A percentile compares a stretch with the other conserved stretches of the same genome.
Conservation (phyloP, 208 protist species). For the Naegleria fowleri region DNA sequence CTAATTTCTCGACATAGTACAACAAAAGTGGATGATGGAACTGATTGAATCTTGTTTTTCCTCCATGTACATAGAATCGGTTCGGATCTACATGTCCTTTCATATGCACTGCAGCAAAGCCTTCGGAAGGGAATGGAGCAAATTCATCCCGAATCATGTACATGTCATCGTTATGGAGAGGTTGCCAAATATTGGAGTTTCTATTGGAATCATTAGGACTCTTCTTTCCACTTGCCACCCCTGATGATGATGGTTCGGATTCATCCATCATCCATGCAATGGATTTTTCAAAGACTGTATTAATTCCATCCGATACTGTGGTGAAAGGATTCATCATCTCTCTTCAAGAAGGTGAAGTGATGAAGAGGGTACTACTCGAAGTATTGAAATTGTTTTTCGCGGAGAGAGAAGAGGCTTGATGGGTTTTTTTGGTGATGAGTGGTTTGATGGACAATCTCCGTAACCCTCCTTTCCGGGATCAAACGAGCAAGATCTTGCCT, state of each 20-base stretch:
- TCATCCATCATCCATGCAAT: background rate
- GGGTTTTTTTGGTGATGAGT: too few species aligned
- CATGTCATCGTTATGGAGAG: background rate
- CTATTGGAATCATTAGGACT: background rate
- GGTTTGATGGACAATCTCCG: too few species aligned
- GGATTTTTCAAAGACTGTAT: background rate
- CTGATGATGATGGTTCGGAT: background rate
- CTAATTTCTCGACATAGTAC: background rate
- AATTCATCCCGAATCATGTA: slow-evolving; percentile 23
- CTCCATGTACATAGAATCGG: background rate
- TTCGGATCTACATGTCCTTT: background rate
- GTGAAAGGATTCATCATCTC: background rate
- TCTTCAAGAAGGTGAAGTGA: too few species aligned
- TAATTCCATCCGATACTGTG: background rate
- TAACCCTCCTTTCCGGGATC: too few species aligned
- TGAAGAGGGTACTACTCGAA: too few species aligned
- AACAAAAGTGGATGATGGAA: background rate
- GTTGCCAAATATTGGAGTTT: background rate
- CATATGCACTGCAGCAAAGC: background rate
- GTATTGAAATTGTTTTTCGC: too few species aligned
- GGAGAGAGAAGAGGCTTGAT: too few species aligned
- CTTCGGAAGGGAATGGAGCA: background rate
- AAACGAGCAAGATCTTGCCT: too few species aligned
- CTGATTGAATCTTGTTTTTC: background rate
- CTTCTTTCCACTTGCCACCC: too few species aligned